These are phyloP conservation scores for Luzula sylvatica DNA, from an alignment of 176 grass and related monocot species.

Conservation along the genomic window DNA sequence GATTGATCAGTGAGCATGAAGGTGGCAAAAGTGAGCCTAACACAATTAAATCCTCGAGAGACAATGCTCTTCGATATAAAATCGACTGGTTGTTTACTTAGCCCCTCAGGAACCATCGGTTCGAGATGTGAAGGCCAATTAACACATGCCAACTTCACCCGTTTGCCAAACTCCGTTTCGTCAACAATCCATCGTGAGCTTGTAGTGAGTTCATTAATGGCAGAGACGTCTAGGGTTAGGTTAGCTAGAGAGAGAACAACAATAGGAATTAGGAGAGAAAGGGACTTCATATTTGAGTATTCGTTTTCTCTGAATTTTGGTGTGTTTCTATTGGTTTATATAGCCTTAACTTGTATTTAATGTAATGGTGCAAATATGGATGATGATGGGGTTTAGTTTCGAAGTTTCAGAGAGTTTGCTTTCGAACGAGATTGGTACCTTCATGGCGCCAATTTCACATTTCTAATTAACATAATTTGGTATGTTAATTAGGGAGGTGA, in stretches of 20 bases:
- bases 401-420: neutral
- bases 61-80: slow-evolving; percentile 39
- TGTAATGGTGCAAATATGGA: neutral
- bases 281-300: slow-evolving; percentile 1
- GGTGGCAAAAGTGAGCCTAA: slow-evolving; percentile 70
- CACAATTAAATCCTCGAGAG: slow-evolving; percentile 83
- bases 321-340: neutral
- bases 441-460: too few relatives aligned
- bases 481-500: too few relatives aligned
- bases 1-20: slow-evolving; percentile 59
- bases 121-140: slow-evolving; percentile 93
- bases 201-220: slow-evolving; percentile 37
- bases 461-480: too few relatives aligned
- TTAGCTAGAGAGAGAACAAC: slow-evolving; percentile 11
- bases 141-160: slow-evolving; percentile 88
- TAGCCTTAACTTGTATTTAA: too few relatives aligned
- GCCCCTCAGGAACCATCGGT: slow-evolving; percentile 64
- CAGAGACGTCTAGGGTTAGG: neutral
- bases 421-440: too few relatives aligned
- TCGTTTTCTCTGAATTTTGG: neutral
- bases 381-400: neutral
- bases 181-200: slow-evolving; percentile 69
- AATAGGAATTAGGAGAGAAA: neutral
- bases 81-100: slow-evolving; percentile 47
- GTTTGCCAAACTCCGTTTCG: slow-evolving; percentile 21